phyloP scores from a whole-genome alignment of 2,329 filamentous ascomycete genomes.

The Fusarium euwallaceae region DNA sequence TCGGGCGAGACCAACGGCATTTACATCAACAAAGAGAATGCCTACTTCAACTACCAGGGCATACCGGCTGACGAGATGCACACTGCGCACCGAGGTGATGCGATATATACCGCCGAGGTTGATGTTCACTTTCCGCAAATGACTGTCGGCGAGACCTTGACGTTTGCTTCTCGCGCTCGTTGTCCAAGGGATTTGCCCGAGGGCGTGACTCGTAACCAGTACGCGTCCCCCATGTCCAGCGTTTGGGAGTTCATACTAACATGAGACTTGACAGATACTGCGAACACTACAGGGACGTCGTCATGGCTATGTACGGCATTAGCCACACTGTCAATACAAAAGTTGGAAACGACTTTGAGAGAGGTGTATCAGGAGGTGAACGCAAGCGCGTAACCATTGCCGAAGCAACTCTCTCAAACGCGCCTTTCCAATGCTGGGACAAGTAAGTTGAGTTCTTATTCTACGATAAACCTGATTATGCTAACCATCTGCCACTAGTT shows the following conservation, averaged over 20 bases:
- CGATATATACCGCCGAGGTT: constrained; percentile 84
- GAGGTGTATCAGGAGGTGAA: constrained; percentile 66
- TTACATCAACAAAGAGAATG: constrained; percentile 70
- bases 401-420: constrained; percentile 48
- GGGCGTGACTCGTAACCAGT: constrained; percentile 64
- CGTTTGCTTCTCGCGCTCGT: constrained; percentile 78
- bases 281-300: constrained; percentile 72
- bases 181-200: constrained; percentile 69
- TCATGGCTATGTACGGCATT: constrained; percentile 79
- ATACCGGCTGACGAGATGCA: constrained; percentile 78
- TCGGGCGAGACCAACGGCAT: constrained; percentile 84
- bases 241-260: not conserved
- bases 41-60: constrained; percentile 79
- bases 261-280: not conserved
- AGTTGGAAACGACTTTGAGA: constrained; percentile 77
- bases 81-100: constrained; percentile 79
- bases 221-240: constrained; percentile 50
- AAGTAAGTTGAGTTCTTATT: constrained; percentile 53
- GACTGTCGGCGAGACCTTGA: constrained; percentile 79
- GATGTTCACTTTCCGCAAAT: constrained; percentile 82
- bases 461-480: not conserved
- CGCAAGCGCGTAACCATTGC: constrained; percentile 55
- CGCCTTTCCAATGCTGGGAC: constrained; percentile 76
- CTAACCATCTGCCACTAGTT: not conserved
- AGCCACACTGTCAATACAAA: constrained; percentile 75